phyloP scores from a whole-genome alignment of 306 rosid species.

The Quercus glauca region DNA sequence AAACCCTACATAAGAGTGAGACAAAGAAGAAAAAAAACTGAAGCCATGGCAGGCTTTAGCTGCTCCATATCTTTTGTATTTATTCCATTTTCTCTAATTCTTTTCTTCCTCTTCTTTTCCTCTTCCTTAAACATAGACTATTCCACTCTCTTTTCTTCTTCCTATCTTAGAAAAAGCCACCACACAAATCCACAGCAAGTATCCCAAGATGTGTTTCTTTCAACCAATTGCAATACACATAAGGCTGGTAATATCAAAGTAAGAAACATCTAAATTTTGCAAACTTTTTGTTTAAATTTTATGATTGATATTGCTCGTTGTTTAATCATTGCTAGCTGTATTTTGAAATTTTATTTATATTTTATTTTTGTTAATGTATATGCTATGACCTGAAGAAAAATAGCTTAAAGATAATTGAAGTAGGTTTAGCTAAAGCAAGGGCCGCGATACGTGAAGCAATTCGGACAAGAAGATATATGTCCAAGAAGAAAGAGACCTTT shows the following conservation, averaged over 20 bases:
- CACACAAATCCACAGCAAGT: neutral
- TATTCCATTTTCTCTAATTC: neutral
- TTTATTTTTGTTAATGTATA: neutral
- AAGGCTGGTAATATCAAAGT: conserved; percentile 1
- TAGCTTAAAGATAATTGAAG: conserved; percentile 36
- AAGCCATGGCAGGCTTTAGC: conserved; percentile 17
- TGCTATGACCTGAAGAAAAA: neutral
- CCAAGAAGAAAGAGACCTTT: conserved; percentile 33
- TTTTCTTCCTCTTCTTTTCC: conserved; percentile 5
- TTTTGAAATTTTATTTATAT: neutral
- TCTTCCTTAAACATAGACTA: neutral
- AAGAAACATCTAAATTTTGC: neutral
- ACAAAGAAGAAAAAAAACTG: neutral
- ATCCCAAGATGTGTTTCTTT: conserved; percentile 1
- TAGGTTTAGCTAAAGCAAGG: conserved; percentile 52
- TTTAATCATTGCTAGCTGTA: neutral
- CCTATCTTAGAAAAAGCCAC: conserved; percentile 1
- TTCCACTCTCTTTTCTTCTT: neutral
- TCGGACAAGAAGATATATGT: conserved; percentile 31
- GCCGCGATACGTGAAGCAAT: conserved; percentile 40
- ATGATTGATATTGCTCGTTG: neutral
- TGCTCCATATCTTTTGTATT: neutral
- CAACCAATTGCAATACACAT: neutral
- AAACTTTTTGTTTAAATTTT: no score
- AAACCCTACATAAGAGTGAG: neutral